phyloP scores from a whole-genome alignment of 495 filamentous ascomycete genomes.

The Podospora anserina region DNA sequence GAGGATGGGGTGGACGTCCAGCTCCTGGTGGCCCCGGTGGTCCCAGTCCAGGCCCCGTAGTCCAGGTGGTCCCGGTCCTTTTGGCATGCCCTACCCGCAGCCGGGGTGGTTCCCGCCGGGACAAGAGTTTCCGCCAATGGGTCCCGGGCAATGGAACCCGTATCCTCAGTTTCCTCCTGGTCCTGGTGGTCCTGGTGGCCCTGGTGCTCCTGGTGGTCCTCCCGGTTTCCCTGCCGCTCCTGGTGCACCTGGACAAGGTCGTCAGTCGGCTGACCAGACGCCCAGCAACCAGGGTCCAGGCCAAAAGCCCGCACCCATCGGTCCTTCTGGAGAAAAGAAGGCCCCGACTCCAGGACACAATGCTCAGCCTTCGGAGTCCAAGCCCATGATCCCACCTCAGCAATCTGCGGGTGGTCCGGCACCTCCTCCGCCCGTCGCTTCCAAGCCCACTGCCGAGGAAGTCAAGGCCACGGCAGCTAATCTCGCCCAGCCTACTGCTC shows the following conservation, averaged over 20 bases:
- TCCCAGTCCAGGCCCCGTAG: conserved; percentile 28
- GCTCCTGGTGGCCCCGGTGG: conserved; percentile 23
- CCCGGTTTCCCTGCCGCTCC: conserved; percentile 33
- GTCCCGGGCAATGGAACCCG: conserved; percentile 56
- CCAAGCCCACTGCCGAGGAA: conserved; percentile 60
- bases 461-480: conserved; percentile 50
- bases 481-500: conserved; percentile 35
- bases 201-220: conserved; percentile 33
- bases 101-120: conserved; percentile 79
- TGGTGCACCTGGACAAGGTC: conserved; percentile 27
- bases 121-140: conserved; percentile 69
- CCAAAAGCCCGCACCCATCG: conserved; percentile 53
- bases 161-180: conserved; percentile 45
- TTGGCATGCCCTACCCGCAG: conserved; percentile 52
- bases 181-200: conserved; percentile 42
- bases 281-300: conserved; percentile 38
- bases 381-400: conserved; percentile 38
- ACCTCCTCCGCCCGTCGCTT: conserved; percentile 62
- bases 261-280: conserved; percentile 35
- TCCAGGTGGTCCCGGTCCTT: conserved; percentile 34
- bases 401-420: conserved; percentile 36
- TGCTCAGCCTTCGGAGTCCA: conserved; percentile 35
- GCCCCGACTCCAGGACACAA: conserved; percentile 28
- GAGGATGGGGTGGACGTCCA: conserved; percentile 46
- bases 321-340: conserved; percentile 49